Percentiles rank a stretch among this genome's conserved stretches.
Conservation (phyloP, 805 yeast genomes). For the Saccharomycopsis capsularis region DNA sequence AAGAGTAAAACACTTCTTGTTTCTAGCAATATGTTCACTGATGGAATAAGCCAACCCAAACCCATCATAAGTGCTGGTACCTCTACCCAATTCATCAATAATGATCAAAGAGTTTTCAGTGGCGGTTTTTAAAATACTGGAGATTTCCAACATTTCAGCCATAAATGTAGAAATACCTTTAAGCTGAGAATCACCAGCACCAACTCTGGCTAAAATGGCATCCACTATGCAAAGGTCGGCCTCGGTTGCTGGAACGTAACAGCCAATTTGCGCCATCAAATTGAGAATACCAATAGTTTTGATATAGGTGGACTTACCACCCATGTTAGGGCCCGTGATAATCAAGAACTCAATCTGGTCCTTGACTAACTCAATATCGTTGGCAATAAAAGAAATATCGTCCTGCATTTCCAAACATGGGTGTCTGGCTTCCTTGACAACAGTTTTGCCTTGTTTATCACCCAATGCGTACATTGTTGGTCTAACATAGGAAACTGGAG, state of each 20-base stretch:
- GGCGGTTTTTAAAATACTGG: conserved; percentile 76
- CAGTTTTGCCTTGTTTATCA: conserved; percentile 38
- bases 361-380: conserved; percentile 67
- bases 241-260: conserved; percentile 72
- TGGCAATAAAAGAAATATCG: conserved; percentile 82
- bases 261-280: conserved; percentile 82
- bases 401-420: conserved; percentile 94
- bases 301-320: conserved; percentile 91
- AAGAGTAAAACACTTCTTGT: conserved; percentile 69
- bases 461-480: conserved; percentile 62
- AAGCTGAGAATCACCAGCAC: conserved; percentile 96
- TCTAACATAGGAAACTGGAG: conserved; percentile 73
- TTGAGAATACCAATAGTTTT: conserved; percentile 85
- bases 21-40: conserved; percentile 70
- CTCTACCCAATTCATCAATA: conserved; percentile 94
- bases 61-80: conserved; percentile 82
- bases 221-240: conserved; percentile 84
- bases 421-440: conserved; percentile 75
- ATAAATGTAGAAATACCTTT: conserved; percentile 95
- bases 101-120: conserved; percentile 73
- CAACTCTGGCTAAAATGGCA: conserved; percentile 92
- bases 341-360: conserved; percentile 62
- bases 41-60: conserved; percentile 98
- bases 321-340: conserved; percentile 97
- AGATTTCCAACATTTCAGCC: conserved; percentile 95